Evolutionary conservation across 192 early-diverging fungal genomes (phyloP), one percentile per base, ranked within the genome.

Genomic region (Backusella psychrophila): DNA sequence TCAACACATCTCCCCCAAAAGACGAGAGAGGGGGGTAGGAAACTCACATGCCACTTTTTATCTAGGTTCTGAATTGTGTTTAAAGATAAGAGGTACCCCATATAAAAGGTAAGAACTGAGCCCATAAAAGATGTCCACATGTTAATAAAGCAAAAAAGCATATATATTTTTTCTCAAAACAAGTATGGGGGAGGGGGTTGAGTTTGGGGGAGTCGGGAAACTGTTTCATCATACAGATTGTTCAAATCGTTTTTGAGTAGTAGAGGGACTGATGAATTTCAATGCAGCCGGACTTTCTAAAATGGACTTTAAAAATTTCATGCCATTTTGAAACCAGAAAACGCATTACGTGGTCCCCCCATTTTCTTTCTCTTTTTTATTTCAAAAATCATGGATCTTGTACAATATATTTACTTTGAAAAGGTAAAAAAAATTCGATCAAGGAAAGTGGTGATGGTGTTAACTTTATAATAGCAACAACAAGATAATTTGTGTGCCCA

Each of bases 401-500:
- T 75, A 9, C 66, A 65, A 15, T 46, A 76, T 69, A 81, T 81
- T 26, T 36, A 74, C 31, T 81, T 81, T 77, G 80, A 81, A 77
- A 81, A 77, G 72, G 80, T 78, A 73, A 44, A 44, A 2, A 73
- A 44, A 44, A 2, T 33, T 3, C 33, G 33, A 33, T 33, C 2
- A 33, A 33, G 3, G 3, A 33, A 33, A 33, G 3, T 33, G 7
- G 7, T 9, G 39, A 41, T 41, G 7, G 39, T 41, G 9, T 41
- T 11, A 0, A 34, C 38, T 35, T 8, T 19, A 19, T 39, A 39
- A 31, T 38, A 53, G n/a, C 53, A 91, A 86, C 93, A 94, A 91
- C 91, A 94, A 78, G 93, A 93, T 34, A 86, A 91, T 70, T 83
- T 95, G 49, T 95, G 94, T 73, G 93, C 93, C 0, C 94, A 95